Base-by-base conservation (phyloP, 1,284 basidiomycete species). In the Sporisorium graminicola region DNA sequence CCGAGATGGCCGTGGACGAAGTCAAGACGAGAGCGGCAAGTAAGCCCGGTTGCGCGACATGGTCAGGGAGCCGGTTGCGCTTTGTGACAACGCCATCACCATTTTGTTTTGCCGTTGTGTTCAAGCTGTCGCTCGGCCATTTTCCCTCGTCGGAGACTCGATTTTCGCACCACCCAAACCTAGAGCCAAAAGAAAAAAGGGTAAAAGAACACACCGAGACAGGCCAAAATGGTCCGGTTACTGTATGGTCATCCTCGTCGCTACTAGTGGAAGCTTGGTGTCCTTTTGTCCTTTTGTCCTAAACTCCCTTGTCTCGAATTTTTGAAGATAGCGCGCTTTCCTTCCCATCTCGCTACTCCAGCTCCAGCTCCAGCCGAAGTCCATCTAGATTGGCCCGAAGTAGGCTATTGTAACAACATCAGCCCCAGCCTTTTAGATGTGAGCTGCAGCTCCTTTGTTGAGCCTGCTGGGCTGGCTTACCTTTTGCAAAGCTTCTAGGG, bases 111-210 rank as follows among this genome's bases (percentile, higher is more conserved):
- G 40, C n/a, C n/a, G 18, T 8, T 43, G 40, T 43, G n/a, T n/a
- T 49, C n/a, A 1, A n/a, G n/a, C 24, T 50, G 49, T 50, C 26
- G 27, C 49, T 50, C 49, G 49, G 49, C 49, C 27, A 31, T 33
- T 50, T 49, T 31, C 9, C n/a, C 20, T 29, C 9, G 29, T 31
- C 49, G 49, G 49, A 50, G 49, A 31, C 49, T 50, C 49, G 49
- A 31, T 31, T 49, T 31, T 10, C 29, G 5, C 16, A 50, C 29
- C 49, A 12, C 27, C 27, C 49, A 50, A 33, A 50, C 18, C 49
- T 50, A 31, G n/a, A 29, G 47, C n/a, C 42, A 22, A 43, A 47
- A 47, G 16, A 47, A 29, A 49, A 49, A 29, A 50, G 9, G 1
- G 20, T 29, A 50, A 43, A 43, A 43, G n/a, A n/a, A n/a, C n/a